These are phyloP conservation scores for Madurella mycetomatis DNA, from an alignment of 2,329 filamentous ascomycete genomes.

Conservation along the genomic window DNA sequence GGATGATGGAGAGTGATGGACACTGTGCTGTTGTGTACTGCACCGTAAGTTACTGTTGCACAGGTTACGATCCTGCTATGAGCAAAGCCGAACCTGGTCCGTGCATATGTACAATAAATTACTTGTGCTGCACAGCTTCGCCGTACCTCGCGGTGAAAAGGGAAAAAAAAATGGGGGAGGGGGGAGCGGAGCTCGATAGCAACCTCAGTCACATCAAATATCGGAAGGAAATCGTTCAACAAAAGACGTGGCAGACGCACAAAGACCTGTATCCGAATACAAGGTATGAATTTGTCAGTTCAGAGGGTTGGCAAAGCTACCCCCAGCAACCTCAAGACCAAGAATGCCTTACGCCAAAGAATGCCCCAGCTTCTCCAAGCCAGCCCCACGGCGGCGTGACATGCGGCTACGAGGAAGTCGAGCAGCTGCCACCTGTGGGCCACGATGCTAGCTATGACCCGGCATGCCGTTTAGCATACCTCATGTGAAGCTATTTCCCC, in stretches of 20 bases:
- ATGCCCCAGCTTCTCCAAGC: background rate
- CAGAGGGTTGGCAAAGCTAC: background rate
- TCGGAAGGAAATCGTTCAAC: background rate
- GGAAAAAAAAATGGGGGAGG: too few species aligned
- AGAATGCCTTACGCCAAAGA: background rate
- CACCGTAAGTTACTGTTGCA: too few species aligned
- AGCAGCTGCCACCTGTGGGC: background rate
- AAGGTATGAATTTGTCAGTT: background rate
- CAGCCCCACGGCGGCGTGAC: background rate
- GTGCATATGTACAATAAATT: too few species aligned
- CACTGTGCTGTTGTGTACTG: too few species aligned
- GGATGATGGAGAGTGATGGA: too few species aligned
- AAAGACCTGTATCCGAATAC: background rate
- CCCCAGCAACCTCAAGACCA: background rate
- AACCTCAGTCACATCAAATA: too few species aligned
- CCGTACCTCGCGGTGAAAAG: too few species aligned
- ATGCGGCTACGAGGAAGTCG: background rate
- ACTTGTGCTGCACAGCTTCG: too few species aligned
- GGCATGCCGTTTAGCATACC: background rate
- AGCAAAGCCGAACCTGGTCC: too few species aligned
- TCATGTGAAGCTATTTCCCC: background rate
- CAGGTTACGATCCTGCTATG: too few species aligned
- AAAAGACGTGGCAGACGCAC: background rate
- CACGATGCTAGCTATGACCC: background rate
- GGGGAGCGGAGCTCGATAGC: too few species aligned